Conservation (phyloP, 768 basidiomycete species). For the Leucosporidium yakuticum region DNA sequence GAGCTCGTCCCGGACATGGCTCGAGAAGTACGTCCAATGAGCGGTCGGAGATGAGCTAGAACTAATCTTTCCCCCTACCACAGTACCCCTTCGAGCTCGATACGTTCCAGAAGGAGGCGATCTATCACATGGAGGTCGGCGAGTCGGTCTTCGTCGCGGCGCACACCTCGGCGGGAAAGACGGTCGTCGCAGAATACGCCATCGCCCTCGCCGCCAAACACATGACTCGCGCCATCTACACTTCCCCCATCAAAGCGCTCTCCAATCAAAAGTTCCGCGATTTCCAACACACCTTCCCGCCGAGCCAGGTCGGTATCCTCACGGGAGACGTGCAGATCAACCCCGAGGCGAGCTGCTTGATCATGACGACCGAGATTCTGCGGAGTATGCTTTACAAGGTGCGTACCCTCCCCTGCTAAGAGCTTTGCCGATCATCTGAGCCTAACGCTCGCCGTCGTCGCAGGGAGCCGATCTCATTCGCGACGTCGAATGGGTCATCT, state of each 20-base stretch:
- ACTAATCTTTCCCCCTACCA: constrained; percentile 3
- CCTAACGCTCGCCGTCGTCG: constrained; percentile 44
- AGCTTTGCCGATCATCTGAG: no score
- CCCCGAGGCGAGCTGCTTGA: constrained; percentile 89
- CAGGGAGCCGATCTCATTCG: constrained; percentile 97
- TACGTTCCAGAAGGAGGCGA: constrained; percentile 97
- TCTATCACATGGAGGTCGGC: constrained; percentile 93
- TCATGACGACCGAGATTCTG: constrained; percentile 97
- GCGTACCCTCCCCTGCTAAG: constrained; percentile 63
- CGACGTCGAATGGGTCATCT: constrained; percentile 98
- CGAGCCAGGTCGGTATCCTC: constrained; percentile 84
- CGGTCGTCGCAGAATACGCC: constrained; percentile 97
- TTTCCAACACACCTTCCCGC: constrained; percentile 92
- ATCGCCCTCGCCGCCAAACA: constrained; percentile 94
- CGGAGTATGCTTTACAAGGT: constrained; percentile 99
- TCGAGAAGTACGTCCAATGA: constrained; percentile 57
- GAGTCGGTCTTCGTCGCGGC: constrained; percentile 99
- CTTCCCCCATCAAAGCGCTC: constrained; percentile 95
- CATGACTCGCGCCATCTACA: constrained; percentile 99
- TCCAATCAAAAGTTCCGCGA: constrained; percentile 99
- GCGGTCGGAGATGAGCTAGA: not conserved
- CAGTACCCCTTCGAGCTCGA: constrained; percentile 99
- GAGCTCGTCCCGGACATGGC: constrained; percentile 96
- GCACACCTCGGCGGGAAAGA: constrained; percentile 98
- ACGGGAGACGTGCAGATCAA: constrained; percentile 99